Evolutionary conservation across 2,329 filamentous ascomycete species (phyloP).

Genomic region (Ophiocordyceps unilateralis): DNA sequence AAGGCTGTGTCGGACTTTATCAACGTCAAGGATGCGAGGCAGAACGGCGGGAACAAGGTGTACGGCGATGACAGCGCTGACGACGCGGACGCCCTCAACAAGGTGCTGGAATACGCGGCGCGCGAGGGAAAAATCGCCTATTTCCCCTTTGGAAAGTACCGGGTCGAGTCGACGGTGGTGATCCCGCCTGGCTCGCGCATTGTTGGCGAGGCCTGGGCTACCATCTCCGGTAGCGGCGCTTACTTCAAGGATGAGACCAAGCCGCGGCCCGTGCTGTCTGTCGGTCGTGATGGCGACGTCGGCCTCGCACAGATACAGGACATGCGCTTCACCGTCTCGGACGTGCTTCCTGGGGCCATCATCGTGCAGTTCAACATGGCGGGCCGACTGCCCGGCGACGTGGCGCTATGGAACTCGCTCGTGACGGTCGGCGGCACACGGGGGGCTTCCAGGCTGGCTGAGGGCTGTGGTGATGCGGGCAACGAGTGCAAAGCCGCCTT

Average conservation of each 20-base stretch:
- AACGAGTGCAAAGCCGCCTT: constrained; percentile 28
- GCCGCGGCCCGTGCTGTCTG: constrained; percentile 29
- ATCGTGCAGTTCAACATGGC: constrained; percentile 33
- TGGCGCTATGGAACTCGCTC: constrained; percentile 30
- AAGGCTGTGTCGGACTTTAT: constrained; percentile 11
- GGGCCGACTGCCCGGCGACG: constrained; percentile 25
- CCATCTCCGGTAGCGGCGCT: constrained; percentile 27
- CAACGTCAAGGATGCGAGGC: constrained; percentile 20
- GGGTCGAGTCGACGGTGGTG: constrained; percentile 10
- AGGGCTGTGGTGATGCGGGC: constrained; percentile 16
- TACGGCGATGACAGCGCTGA: constrained; percentile 20
- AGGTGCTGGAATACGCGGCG: constrained; percentile 18
- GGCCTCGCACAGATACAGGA: constrained; percentile 33
- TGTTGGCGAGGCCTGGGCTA: constrained; percentile 36
- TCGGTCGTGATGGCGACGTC: constrained; percentile 31
- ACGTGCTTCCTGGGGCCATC: constrained; percentile 21
- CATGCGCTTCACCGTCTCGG: constrained; percentile 31
- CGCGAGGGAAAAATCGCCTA: constrained; percentile 11
- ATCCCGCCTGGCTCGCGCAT: constrained; percentile 25
- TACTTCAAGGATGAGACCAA: constrained; percentile 24
- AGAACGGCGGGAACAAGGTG: constrained; percentile 13
- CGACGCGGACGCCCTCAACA: constrained; percentile 19
- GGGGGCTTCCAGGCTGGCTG: constrained; percentile 17
- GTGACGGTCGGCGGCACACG: constrained; percentile 27
- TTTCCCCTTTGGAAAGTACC: constrained; percentile 13